phyloP scores from a whole-genome alignment of 2,329 filamentous ascomycete genomes.

The Verticillium zaregamsianum region DNA sequence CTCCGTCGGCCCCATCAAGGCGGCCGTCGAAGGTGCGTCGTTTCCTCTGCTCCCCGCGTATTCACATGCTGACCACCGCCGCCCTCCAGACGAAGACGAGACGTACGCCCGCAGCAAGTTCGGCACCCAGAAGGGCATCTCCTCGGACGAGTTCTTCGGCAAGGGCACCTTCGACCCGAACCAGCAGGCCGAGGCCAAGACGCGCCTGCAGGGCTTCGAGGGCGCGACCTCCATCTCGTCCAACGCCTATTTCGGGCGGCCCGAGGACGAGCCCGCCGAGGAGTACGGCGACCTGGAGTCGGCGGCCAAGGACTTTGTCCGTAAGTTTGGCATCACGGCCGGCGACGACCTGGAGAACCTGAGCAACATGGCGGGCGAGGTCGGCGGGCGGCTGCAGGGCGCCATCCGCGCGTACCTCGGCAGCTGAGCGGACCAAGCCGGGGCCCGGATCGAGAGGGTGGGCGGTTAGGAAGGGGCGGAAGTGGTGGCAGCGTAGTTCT shows the following conservation, averaged over 20 bases:
- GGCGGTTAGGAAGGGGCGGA: not conserved
- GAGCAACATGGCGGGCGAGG: constrained; percentile 77
- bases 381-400: constrained; percentile 78
- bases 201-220: constrained; percentile 85
- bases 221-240: constrained; percentile 89
- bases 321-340: constrained; percentile 91
- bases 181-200: constrained; percentile 80
- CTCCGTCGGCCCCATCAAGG: constrained; percentile 71
- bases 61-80: not conserved
- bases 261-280: constrained; percentile 73
- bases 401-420: constrained; percentile 62
- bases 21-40: constrained; percentile 60
- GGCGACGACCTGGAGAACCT: constrained; percentile 95
- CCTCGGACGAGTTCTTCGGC: constrained; percentile 96
- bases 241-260: constrained; percentile 94
- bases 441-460: not conserved
- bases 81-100: constrained; percentile 63
- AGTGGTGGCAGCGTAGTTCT: not conserved
- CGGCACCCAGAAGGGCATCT: constrained; percentile 89
- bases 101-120: constrained; percentile 86
- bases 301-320: constrained; percentile 94
- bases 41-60: not conserved
- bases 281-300: constrained; percentile 88
- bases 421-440: constrained; percentile 34
- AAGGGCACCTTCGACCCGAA: constrained; percentile 80